Conservation (phyloP, 495 filamentous ascomycete genomes). For the Tricharina praecox region DNA sequence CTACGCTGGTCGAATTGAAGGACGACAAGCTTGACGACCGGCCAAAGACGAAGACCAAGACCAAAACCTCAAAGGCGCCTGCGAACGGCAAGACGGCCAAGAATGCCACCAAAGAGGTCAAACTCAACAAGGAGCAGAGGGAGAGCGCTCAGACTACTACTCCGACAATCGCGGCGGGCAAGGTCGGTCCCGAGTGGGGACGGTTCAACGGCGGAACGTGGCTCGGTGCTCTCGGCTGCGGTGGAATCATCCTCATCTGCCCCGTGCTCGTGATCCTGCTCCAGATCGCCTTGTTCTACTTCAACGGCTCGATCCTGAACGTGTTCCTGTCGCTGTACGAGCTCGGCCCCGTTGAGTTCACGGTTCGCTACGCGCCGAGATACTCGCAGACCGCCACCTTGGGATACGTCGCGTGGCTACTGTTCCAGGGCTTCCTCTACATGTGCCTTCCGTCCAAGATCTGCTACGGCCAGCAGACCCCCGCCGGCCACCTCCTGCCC, state of each 20-base stretch:
- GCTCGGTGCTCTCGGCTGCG: constrained; percentile 15
- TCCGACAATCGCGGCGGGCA: no score
- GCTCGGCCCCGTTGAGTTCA: constrained; percentile 14
- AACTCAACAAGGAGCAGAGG: neutral
- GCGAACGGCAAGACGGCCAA: neutral
- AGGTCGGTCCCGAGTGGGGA: constrained; percentile 23
- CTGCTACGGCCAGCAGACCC: constrained; percentile 26
- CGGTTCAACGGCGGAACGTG: constrained; percentile 22
- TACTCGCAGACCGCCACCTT: constrained; percentile 11
- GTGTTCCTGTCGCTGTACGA: constrained; percentile 5
- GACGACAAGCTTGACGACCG: neutral
- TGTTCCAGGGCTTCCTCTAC: constrained; percentile 28
- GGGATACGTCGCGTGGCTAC: constrained; percentile 28
- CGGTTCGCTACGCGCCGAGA: constrained; percentile 12
- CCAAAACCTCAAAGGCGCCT: neutral
- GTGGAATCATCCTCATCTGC: constrained; percentile 20
- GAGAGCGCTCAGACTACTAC: no score
- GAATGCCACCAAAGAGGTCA: neutral
- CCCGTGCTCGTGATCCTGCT: constrained; percentile 19
- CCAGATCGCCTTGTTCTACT: constrained; percentile 15
- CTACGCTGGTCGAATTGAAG: neutral
- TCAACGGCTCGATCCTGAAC: constrained; percentile 9
- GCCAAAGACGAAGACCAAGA: neutral
- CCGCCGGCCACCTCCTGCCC: constrained; percentile 27
- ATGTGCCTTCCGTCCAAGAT: constrained; percentile 26